Conservation (phyloP, 305 asterid species). For the Stenogyne calaminthoides region DNA sequence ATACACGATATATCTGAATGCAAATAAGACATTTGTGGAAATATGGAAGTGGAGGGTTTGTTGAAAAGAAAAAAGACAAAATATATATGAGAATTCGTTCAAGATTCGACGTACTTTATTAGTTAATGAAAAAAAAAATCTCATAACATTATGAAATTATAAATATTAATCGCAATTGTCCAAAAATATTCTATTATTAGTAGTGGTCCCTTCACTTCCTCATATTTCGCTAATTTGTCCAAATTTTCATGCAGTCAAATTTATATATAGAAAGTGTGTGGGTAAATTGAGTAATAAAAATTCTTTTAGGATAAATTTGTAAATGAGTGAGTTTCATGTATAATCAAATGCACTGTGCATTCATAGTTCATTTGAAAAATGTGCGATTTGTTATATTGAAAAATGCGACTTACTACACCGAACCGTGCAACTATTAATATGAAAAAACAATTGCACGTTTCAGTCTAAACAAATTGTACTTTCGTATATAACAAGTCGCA, state of each 20-base stretch:
- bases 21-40: no score
- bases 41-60: not conserved
- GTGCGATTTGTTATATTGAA: no score
- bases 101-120: not conserved
- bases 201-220: slow-evolving; percentile 17
- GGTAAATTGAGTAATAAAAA: not conserved
- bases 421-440: no score
- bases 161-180: not conserved
- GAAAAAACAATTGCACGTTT: no score
- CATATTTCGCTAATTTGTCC: not conserved
- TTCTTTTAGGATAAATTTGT: not conserved
- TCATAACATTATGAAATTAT: not conserved
- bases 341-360: no score
- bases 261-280: slow-evolving; percentile 11
- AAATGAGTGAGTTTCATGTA: no score
- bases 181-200: not conserved
- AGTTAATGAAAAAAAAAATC: not conserved
- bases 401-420: no score
- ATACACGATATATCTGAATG: no score
- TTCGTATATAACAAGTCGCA: no score
- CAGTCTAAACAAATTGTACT: no score
- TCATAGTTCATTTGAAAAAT: no score
- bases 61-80: not conserved
- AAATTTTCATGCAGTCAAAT: not conserved
- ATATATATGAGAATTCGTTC: not conserved